Evolutionary conservation across 108 stramenopile genomes (phyloP).

Genomic region (Bacterosira constricta): DNA sequence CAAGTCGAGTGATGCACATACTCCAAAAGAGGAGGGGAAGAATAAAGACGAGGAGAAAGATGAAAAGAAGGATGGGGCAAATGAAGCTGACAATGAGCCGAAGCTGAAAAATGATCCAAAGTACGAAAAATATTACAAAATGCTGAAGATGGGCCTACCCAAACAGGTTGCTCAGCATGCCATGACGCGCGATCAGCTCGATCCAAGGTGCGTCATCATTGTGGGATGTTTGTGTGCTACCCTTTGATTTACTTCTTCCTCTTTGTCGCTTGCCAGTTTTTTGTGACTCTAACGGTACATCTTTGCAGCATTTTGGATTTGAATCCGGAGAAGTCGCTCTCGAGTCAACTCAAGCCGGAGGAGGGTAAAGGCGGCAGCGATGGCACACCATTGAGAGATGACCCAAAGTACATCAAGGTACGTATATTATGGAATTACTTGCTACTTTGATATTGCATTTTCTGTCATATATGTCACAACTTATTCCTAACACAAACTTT

Average conservation of each 20-base stretch:
- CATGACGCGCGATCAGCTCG: constrained; percentile 71
- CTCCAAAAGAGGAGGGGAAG: too few species aligned
- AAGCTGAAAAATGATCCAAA: constrained; percentile 74
- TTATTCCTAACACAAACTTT: too few species aligned
- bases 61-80: neutral
- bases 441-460: neutral
- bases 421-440: neutral
- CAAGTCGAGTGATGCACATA: too few species aligned
- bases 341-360: constrained; percentile 19
- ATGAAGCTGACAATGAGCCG: neutral
- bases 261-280: neutral
- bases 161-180: constrained; percentile 80
- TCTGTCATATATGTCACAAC: neutral
- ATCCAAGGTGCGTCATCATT: constrained; percentile 45
- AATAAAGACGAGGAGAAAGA: neutral
- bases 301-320: constrained; percentile 52
- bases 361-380: constrained; percentile 1
- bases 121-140: constrained; percentile 74
- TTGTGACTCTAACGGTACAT: neutral
- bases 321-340: constrained; percentile 55
- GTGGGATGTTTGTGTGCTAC: neutral
- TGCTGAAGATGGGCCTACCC: constrained; percentile 85
- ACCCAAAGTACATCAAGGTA: constrained; percentile 53
- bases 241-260: too few species aligned
- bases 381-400: constrained; percentile 62